phyloP scores from a whole-genome alignment of 2,329 filamentous ascomycete species.

The Trichoderma sp. region DNA sequence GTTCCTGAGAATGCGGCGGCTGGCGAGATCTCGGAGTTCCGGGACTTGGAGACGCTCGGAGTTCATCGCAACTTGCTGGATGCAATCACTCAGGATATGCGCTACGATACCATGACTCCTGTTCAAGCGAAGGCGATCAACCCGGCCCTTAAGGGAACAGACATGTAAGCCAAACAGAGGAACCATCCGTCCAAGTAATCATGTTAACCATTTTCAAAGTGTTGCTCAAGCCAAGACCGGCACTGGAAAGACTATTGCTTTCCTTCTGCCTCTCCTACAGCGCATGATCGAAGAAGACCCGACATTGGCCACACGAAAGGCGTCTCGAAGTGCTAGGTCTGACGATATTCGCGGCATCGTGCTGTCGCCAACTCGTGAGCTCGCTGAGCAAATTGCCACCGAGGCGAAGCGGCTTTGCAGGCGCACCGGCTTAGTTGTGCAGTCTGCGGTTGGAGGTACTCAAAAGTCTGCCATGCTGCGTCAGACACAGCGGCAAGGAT shows the following conservation, averaged over 20 bases:
- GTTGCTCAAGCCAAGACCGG: constrained; percentile 95
- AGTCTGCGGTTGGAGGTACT: constrained; percentile 88
- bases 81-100: constrained; percentile 69
- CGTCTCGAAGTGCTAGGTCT: constrained; percentile 38
- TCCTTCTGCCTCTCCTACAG: constrained; percentile 82
- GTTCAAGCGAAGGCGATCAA: constrained; percentile 84
- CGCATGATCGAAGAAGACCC: constrained; percentile 67
- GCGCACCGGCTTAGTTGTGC: constrained; percentile 63
- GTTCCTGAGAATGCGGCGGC: constrained; percentile 6
- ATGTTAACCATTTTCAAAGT: constrained; percentile 40
- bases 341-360: constrained; percentile 67
- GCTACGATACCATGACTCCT: constrained; percentile 82
- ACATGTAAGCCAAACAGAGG: constrained; percentile 61
- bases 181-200: not conserved
- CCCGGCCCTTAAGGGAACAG: constrained; percentile 72
- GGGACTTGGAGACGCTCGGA: constrained; percentile 42
- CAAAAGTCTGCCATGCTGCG: constrained; percentile 66
- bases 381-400: constrained; percentile 74
- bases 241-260: constrained; percentile 94
- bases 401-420: constrained; percentile 69
- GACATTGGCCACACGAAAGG: constrained; percentile 49
- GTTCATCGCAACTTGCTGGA: constrained; percentile 64
- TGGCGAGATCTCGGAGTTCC: constrained; percentile 40
- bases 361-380: constrained; percentile 75
- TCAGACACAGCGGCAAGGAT: constrained; percentile 69